Conservation (phyloP, 2,329 filamentous ascomycete species). For the Coleophoma cylindrospora region DNA sequence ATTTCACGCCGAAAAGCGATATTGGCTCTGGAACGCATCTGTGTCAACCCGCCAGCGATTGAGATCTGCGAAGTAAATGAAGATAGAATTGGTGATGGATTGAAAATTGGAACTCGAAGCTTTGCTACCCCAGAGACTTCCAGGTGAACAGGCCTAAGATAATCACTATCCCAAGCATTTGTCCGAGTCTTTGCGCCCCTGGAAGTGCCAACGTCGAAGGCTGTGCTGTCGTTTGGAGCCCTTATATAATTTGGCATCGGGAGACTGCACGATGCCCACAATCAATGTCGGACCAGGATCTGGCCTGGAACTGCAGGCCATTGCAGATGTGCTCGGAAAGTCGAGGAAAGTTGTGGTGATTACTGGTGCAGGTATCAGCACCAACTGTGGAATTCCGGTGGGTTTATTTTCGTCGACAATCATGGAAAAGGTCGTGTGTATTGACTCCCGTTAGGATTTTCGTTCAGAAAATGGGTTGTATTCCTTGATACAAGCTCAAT, state of each 20-base stretch:
- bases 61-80: not conserved
- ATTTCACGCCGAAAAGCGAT: not conserved
- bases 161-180: too few species aligned
- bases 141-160: too few species aligned
- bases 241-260: not conserved
- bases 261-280: constrained; percentile 21
- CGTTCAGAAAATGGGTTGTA: constrained; percentile 69
- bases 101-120: not conserved
- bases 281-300: constrained; percentile 20
- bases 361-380: constrained; percentile 70
- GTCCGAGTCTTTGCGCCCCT: not conserved
- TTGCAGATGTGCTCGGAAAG: constrained; percentile 60
- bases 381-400: constrained; percentile 72
- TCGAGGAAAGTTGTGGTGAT: constrained; percentile 66
- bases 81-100: not conserved
- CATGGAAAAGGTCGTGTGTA: too few species aligned
- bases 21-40: not conserved
- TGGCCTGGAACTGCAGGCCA: constrained; percentile 45
- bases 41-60: not conserved
- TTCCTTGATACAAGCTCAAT: constrained; percentile 65
- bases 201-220: not conserved
- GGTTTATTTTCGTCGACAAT: constrained; percentile 18
- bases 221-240: not conserved
- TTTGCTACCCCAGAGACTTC: too few species aligned
- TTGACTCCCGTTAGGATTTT: constrained; percentile 49